Evolutionary conservation across 2,329 filamentous ascomycete genomes (phyloP).

Genomic region (Venturia effusa): DNA sequence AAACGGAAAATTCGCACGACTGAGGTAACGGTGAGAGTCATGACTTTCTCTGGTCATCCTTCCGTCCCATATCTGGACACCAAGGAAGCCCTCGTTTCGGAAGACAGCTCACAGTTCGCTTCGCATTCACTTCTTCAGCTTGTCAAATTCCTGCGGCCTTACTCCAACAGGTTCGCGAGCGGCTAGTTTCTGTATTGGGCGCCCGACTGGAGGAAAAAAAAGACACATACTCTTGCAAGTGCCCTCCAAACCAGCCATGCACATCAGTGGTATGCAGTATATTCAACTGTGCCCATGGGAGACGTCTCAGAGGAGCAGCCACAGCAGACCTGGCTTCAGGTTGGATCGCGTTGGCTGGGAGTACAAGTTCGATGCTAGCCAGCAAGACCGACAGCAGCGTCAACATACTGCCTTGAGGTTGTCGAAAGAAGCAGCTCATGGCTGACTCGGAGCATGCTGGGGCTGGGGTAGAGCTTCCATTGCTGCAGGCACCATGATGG

Average conservation of each 20-base stretch:
- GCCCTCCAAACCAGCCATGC: conserved; percentile 91
- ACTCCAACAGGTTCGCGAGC: neutral
- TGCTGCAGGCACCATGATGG: neutral
- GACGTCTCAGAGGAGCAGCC: conserved; percentile 67
- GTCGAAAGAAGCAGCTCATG: neutral
- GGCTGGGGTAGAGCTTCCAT: too few relatives aligned
- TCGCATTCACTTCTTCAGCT: neutral
- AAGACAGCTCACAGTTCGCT: neutral
- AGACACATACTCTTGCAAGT: conserved; percentile 65
- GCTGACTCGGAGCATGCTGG: neutral
- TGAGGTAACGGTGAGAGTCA: neutral
- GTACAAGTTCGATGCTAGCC: conserved; percentile 25
- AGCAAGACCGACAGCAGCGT: neutral
- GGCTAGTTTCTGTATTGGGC: neutral
- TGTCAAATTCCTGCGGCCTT: neutral
- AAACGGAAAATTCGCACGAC: neutral
- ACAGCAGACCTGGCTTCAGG: conserved; percentile 71
- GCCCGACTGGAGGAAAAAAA: neutral
- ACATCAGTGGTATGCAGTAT: conserved; percentile 88
- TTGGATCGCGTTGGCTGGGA: conserved; percentile 41
- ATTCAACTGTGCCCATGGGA: conserved; percentile 91
- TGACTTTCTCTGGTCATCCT: too few relatives aligned
- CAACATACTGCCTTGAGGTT: neutral
- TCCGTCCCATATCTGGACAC: neutral
- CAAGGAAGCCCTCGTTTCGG: neutral